Base-by-base conservation (phyloP, 768 basidiomycete genomes). In the Podaxis sp. region DNA sequence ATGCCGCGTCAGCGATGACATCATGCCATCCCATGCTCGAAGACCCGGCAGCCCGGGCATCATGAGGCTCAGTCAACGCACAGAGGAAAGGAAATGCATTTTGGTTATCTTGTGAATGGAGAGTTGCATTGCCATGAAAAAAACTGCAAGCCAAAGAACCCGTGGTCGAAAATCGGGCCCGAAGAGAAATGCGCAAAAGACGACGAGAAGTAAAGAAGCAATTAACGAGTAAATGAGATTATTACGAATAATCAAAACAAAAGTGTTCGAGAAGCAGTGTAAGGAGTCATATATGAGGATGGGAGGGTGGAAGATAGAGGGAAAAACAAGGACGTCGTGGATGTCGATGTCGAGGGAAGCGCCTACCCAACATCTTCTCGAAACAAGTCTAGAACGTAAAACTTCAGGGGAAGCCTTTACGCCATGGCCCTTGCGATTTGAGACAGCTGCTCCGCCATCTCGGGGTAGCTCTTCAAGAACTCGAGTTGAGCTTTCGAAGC, bases 391-490 rank as follows among this genome's bases (percentile, higher is more conserved):
- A 17, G 5, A 2, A 7, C 38, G 10, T 54, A 20, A n/a, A 2
- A 5, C 11, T 2, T 30, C 17, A 37, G 8, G 44, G n/a, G 4
- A n/a, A 17, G 2, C 15, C 38, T 24, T 63, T 26, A 64, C 53
- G 56, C 56, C 72, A 72, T 71, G 44, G 67, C 69, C 59, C 73
- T 71, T 8, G 80, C 81, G 56, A 82, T 77, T 46, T 75, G 72
- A 64, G 66, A 77, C 46, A 92, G 74, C 74, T 90, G 83, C 20
- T 78, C 80, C n/a, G 90, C 91, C 85, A 90, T 87, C 60, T 88
- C 83, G 0, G 95, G 95, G 71, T 95, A 97, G 67, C 85, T 87
- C 72, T 85, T 80, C 72, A 89, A 80, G 75, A 97, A 97, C 67
- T 93, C 83, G 59, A 90, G 76, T 74, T 97, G 96, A 6, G 94